phyloP scores from a whole-genome alignment of 2,329 filamentous ascomycete genomes.

The Diplodia mutila region DNA sequence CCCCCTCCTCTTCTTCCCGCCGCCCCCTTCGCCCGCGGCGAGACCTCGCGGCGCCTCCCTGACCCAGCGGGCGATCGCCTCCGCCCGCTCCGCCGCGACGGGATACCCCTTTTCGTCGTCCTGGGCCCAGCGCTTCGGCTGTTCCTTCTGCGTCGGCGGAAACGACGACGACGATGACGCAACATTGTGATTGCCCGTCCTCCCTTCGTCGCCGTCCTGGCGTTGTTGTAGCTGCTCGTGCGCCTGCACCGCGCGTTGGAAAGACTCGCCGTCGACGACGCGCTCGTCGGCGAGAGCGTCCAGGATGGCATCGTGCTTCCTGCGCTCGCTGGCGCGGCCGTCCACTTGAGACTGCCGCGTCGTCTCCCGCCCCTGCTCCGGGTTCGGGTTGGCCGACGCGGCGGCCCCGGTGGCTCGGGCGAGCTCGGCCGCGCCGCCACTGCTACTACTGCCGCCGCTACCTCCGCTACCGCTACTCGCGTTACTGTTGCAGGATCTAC shows the following conservation, averaged over 20 bases:
- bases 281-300: conserved; percentile 70
- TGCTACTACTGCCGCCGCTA: background rate
- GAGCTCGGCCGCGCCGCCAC: conserved; percentile 19
- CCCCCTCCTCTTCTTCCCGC: conserved; percentile 35
- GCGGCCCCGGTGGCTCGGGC: background rate
- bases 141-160: background rate
- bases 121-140: conserved; percentile 61
- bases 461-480: background rate
- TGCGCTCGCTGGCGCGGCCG: conserved; percentile 47
- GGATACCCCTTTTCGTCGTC: conserved; percentile 60
- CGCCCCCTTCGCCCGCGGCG: conserved; percentile 43
- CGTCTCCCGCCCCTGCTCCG: background rate
- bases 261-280: conserved; percentile 68
- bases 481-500: background rate
- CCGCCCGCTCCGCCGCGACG: conserved; percentile 70
- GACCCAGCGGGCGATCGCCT: conserved; percentile 72
- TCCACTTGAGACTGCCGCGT: conserved; percentile 35
- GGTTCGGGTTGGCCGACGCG: background rate
- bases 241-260: conserved; percentile 65
- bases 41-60: conserved; percentile 49
- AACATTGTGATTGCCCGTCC: background rate
- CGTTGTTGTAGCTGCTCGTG: conserved; percentile 58
- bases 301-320: conserved; percentile 67
- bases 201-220: conserved; percentile 54
- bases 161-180: too few relatives aligned